Percentiles rank a stretch among this genome's conserved stretches.
Conservation (phyloP, 2,329 filamentous ascomycete genomes). For the Emmonsiellopsis sp. region DNA sequence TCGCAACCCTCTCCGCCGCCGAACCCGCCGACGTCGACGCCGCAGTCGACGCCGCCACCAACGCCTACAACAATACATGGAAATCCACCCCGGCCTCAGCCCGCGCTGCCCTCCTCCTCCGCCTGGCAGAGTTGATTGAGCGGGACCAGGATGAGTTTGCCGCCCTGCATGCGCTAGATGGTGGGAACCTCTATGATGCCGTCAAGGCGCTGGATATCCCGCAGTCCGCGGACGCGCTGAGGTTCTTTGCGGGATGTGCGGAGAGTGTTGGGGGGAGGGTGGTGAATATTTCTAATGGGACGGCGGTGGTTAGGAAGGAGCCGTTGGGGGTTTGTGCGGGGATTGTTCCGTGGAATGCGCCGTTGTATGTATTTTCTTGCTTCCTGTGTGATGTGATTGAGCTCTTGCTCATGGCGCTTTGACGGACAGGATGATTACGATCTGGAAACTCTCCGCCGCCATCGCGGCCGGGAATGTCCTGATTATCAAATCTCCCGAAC, state of each 20-base stretch:
- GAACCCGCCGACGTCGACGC: conserved; percentile 18
- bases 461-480: conserved; percentile 55
- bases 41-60: conserved; percentile 14
- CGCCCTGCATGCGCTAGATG: conserved; percentile 19
- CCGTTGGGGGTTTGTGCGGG: conserved; percentile 22
- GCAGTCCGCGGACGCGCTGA: conserved; percentile 15
- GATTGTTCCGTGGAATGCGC: conserved; percentile 24
- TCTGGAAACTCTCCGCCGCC: conserved; percentile 76
- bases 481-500: conserved; percentile 58
- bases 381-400: too few species aligned
- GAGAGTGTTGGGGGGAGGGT: conserved; percentile 22
- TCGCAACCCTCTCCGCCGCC: conserved; percentile 18
- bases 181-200: conserved; percentile 17
- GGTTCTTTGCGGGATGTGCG: conserved; percentile 24
- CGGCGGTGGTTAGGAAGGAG: conserved; percentile 19
- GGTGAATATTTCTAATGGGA: conserved; percentile 15
- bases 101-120: conserved; percentile 15
- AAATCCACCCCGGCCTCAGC: conserved; percentile 13
- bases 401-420: too few species aligned
- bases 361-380: conserved; percentile 14
- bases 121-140: conserved; percentile 21
- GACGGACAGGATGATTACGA: conserved; percentile 19
- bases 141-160: conserved; percentile 19
- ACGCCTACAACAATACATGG: conserved; percentile 13
- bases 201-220: conserved; percentile 17